Evolutionary conservation across 129 eudicot species (phyloP).

Genomic region (Chrysanthemum seticuspe): DNA sequence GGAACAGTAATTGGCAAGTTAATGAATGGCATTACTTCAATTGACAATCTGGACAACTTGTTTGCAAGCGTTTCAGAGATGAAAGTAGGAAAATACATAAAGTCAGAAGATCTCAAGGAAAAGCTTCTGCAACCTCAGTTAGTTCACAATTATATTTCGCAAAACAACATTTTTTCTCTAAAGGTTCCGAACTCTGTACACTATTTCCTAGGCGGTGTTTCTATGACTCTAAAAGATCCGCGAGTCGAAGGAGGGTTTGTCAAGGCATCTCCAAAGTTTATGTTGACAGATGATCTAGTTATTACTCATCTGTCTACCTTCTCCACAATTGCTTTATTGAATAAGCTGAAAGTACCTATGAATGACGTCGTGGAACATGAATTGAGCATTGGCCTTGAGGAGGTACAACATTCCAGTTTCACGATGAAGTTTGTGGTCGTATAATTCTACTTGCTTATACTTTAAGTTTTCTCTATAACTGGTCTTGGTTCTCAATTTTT

Average conservation of each 20-base stretch:
- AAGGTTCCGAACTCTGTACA: not conserved
- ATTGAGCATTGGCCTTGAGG: not conserved
- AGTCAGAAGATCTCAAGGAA: not conserved
- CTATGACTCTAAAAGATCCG: not conserved
- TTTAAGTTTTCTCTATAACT: too few species aligned
- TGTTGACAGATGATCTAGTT: conserved; percentile 26
- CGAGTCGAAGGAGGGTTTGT: not conserved
- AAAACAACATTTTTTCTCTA: conserved; percentile 9
- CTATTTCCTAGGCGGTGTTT: not conserved
- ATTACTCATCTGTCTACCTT: not conserved
- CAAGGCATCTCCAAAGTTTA: conserved; percentile 19
- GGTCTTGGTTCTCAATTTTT: too few species aligned
- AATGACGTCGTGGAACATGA: conserved; percentile 17
- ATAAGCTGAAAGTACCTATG: conserved; percentile 8
- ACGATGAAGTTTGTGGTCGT: too few species aligned
- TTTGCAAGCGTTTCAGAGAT: conserved; percentile 10
- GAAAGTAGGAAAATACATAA: not conserved
- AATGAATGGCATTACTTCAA: too few species aligned
- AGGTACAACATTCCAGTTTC: not conserved
- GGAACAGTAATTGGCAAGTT: too few species aligned
- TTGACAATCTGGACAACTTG: conserved; percentile 14
- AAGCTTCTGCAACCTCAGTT: conserved; percentile 1
- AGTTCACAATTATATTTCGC: not conserved
- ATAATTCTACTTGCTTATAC: too few species aligned
- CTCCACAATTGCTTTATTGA: conserved; percentile 1